Percentiles rank a stretch among this genome's conserved stretches.
Evolutionary conservation across 2,329 filamentous ascomycete species (phyloP).

Genomic region (Furcasterigmium sp.): DNA sequence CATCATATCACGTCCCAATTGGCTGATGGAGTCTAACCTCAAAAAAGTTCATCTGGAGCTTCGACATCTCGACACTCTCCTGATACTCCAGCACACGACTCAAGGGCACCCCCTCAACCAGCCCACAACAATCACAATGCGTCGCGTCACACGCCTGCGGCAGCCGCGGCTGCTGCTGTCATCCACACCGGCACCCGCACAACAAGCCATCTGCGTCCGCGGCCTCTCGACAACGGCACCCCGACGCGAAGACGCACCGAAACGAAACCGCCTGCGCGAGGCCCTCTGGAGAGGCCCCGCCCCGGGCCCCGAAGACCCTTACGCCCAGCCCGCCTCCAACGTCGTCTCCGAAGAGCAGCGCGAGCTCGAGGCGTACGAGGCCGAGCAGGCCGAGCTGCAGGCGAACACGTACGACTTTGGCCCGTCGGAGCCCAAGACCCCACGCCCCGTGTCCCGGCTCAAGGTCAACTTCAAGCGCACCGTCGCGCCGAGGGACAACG

Average conservation of each 20-base stretch:
- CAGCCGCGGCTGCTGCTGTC: constrained; percentile 25
- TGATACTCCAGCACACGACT: not conserved
- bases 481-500: constrained; percentile 7
- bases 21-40: not conserved
- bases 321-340: constrained; percentile 24
- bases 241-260: constrained; percentile 23
- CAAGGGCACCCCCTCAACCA: not conserved
- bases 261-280: constrained; percentile 28
- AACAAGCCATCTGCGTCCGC: constrained; percentile 8
- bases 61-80: not conserved
- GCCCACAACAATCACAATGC: constrained; percentile 23
- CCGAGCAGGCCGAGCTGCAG: constrained; percentile 12
- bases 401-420: not conserved
- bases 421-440: not conserved
- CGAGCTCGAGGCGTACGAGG: constrained; percentile 14
- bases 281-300: constrained; percentile 32
- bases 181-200: constrained; percentile 15
- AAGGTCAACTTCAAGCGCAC: constrained; percentile 1
- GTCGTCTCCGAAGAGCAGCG: constrained; percentile 25
- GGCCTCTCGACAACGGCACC: constrained; percentile 27
- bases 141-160: constrained; percentile 34
- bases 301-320: constrained; percentile 31
- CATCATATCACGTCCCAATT: constrained; percentile 1
- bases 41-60: constrained; percentile 6
- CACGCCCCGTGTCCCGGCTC: not conserved